Conservation (phyloP, 2,329 filamentous ascomycete species). For the Canariomyces notabilis region DNA sequence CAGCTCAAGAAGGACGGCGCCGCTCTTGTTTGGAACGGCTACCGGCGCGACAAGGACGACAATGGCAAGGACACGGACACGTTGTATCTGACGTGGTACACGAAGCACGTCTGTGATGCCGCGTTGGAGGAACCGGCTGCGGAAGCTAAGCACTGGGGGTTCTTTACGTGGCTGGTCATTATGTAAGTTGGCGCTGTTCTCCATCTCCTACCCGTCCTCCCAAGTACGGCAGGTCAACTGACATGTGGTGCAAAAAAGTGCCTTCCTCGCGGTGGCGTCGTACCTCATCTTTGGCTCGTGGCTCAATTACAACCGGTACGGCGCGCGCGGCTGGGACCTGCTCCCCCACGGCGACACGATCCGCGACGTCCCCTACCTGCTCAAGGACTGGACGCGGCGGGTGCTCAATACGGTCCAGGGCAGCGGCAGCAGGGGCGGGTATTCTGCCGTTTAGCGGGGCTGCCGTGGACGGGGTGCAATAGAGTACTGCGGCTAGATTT, state of each 20-base stretch:
- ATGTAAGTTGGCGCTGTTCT: slow-evolving; percentile 56
- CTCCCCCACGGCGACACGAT: slow-evolving; percentile 89
- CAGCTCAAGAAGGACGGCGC: slow-evolving; percentile 52
- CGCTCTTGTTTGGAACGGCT: slow-evolving; percentile 72
- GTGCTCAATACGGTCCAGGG: slow-evolving; percentile 82
- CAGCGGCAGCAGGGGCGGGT: slow-evolving; percentile 78
- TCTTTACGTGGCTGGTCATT: slow-evolving; percentile 96
- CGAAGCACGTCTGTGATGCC: slow-evolving; percentile 77
- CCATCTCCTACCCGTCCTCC: slow-evolving; percentile 2
- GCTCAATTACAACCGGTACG: slow-evolving; percentile 98
- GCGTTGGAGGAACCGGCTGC: slow-evolving; percentile 37
- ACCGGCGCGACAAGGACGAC: slow-evolving; percentile 61
- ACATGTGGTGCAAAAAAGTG: slow-evolving; percentile 46
- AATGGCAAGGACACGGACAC: slow-evolving; percentile 46
- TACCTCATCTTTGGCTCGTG: slow-evolving; percentile 98
- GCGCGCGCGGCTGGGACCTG: slow-evolving; percentile 90
- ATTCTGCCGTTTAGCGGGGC: slow-evolving; percentile 77
- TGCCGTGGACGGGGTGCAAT: not conserved
- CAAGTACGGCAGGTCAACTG: slow-evolving; percentile 9
- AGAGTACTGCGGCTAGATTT: not conserved
- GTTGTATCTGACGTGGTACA: slow-evolving; percentile 76
- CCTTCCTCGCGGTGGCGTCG: slow-evolving; percentile 77
- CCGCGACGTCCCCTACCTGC: slow-evolving; percentile 83
- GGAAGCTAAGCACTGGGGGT: slow-evolving; percentile 67
- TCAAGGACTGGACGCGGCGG: slow-evolving; percentile 80